Percentiles rank a stretch among this genome's conserved stretches.
These are phyloP conservation scores for Hyaloscypha variabilis DNA, from an alignment of 495 filamentous ascomycete genomes.

Conservation along the genomic window DNA sequence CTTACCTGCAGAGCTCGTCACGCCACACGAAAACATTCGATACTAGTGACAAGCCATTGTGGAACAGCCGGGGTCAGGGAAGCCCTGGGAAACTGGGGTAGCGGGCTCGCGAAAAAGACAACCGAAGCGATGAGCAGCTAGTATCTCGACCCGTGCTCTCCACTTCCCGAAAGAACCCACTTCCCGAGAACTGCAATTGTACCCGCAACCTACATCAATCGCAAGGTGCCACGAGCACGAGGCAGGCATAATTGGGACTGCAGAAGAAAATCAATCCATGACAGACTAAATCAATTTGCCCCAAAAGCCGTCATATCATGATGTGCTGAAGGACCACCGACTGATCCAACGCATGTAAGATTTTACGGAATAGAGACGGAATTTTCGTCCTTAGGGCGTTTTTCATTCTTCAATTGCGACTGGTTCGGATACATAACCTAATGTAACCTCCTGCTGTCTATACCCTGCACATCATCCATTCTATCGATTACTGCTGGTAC, in stretches of 20 bases:
- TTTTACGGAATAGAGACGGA: background rate
- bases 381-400: too few species aligned
- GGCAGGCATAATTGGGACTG: too few species aligned
- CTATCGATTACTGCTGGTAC: background rate
- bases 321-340: background rate
- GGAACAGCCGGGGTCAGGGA: background rate
- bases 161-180: background rate
- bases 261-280: too few species aligned
- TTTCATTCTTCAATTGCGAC: too few species aligned
- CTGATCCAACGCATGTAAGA: background rate
- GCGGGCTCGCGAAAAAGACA: background rate
- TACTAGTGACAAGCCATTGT: background rate
- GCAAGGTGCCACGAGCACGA: too few species aligned
- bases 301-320: too few species aligned
- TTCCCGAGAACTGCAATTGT: conserved; percentile 2
- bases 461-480: too few species aligned
- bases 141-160: too few species aligned
- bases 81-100: background rate
- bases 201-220: too few species aligned
- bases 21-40: conserved; percentile 7
- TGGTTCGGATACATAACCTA: too few species aligned
- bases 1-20: background rate
- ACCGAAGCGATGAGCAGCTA: background rate
- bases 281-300: too few species aligned
- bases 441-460: too few species aligned